Evolutionary conservation across 2,329 filamentous ascomycete genomes (phyloP), one percentile per base, ranked within the genome.

Genomic region (Colletotrichum filicis): DNA sequence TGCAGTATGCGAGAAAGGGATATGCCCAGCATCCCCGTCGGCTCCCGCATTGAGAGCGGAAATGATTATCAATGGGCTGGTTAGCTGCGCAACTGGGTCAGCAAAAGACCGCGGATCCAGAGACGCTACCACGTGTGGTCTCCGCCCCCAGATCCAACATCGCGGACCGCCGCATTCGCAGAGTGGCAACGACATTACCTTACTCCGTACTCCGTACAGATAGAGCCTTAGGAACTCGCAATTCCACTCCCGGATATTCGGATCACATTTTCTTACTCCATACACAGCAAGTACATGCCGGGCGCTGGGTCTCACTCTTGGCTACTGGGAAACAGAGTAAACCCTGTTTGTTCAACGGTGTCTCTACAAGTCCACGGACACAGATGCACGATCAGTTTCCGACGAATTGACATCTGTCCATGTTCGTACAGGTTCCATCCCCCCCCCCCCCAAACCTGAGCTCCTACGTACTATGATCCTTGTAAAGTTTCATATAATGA

Each of bases 131-230:
- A 69, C 55, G 60, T 70, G 56, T 49, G 32, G 35, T 73, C 67
- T 66, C 71, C 66, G 71, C 66, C 71, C 71, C 71, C 71, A 37
- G 66, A 70, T 66, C 49, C 60, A 57, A 49, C 53, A 24, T 49
- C 26, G 28, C 66, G 53, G 66, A 55, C 53, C 61, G 46, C 46
- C 46, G 61, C 37, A 42, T 19, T 42, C 37, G 37, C n/a, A 55
- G 52, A 28, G 22, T 55, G 52, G 32, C 19, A 35, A 37, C 19
- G 60, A 24, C 60, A 8, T 53, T 24, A n/a, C 9, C 24, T 32
- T 63, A 24, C 16, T 32, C 30, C 30, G 30, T 32, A 32, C 30
- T 32, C 30, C 30, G 30, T 32, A 32, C 1, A 19, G 19, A 46
- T 19, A 46, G 7, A 46, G 42, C 19, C 42, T 49, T 2, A 26